Percentiles rank a stretch among this genome's conserved stretches.
Evolutionary conservation across 2,329 filamentous ascomycete species (phyloP).

Genomic region (Blastomyces silverae): DNA sequence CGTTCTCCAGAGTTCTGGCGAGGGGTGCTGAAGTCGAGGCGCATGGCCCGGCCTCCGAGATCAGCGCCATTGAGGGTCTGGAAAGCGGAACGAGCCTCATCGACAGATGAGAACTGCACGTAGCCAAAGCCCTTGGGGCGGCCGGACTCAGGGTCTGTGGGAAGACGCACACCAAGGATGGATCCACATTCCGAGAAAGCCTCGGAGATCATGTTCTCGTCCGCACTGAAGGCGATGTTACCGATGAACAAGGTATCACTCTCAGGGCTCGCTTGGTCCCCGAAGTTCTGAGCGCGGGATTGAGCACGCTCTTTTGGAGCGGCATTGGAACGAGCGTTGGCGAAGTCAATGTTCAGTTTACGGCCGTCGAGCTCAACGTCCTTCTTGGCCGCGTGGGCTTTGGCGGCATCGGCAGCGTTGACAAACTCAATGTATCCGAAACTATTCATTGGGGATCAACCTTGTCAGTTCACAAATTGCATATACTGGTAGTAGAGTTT

Average conservation of each 20-base stretch:
- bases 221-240: slow-evolving; percentile 78
- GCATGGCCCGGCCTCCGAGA: slow-evolving; percentile 65
- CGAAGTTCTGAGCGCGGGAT: slow-evolving; percentile 51
- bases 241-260: slow-evolving; percentile 86
- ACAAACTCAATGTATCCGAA: slow-evolving; percentile 91
- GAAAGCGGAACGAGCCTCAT: slow-evolving; percentile 73
- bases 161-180: slow-evolving; percentile 75
- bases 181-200: slow-evolving; percentile 65
- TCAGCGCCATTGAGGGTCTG: slow-evolving; percentile 64
- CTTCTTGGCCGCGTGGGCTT: slow-evolving; percentile 68
- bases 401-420: slow-evolving; percentile 58
- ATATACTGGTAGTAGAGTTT: slow-evolving; percentile 10
- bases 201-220: slow-evolving; percentile 66
- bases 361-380: slow-evolving; percentile 68
- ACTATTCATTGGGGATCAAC: slow-evolving; percentile 30
- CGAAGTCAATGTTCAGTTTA: slow-evolving; percentile 70
- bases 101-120: slow-evolving; percentile 71
- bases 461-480: slow-evolving; percentile 24
- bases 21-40: slow-evolving; percentile 73
- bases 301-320: slow-evolving; percentile 59
- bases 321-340: slow-evolving; percentile 56
- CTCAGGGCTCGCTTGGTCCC: slow-evolving; percentile 71
- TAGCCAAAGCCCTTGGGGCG: slow-evolving; percentile 90
- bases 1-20: slow-evolving; percentile 54
- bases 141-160: slow-evolving; percentile 78